Percentiles rank a stretch among this genome's conserved stretches.
phyloP scores from a whole-genome alignment of 345 rosid species.

The Lepidium aucheri region DNA sequence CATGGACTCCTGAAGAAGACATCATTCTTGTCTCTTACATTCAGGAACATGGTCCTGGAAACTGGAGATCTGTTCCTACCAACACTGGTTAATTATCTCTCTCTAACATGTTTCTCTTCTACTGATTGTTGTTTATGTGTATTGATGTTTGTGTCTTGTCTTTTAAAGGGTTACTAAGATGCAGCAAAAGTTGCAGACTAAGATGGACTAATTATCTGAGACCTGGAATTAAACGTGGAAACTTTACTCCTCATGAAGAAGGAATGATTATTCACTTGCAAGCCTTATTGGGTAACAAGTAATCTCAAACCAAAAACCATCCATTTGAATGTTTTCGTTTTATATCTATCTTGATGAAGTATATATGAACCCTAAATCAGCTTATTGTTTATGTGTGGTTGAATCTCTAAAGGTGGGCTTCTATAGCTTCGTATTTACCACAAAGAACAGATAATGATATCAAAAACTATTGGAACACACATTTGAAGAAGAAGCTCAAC shows the following conservation, averaged over 20 bases:
- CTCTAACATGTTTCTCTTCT: neutral
- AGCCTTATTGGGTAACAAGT: constrained; percentile 99
- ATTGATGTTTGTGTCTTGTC: constrained; percentile 1
- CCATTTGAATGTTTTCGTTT: neutral
- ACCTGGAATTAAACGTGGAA: constrained; percentile 97
- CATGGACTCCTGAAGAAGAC: constrained; percentile 99
- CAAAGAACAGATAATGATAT: constrained; percentile 95
- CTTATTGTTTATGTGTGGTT: neutral
- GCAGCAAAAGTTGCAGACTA: constrained; percentile 99
- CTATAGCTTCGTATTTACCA: constrained; percentile 97
- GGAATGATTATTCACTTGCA: constrained; percentile 97
- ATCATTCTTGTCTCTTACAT: constrained; percentile 88
- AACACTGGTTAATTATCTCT: constrained; percentile 53
- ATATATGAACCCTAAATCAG: constrained; percentile 13
- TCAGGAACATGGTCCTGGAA: constrained; percentile 94
- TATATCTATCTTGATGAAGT: neutral
- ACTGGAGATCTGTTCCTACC: constrained; percentile 95
- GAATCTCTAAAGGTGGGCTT: constrained; percentile 98
- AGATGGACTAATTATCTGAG: constrained; percentile 99
- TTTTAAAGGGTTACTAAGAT: constrained; percentile 62
- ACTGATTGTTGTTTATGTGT: neutral
- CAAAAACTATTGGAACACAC: constrained; percentile 99
- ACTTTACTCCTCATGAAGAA: constrained; percentile 96
- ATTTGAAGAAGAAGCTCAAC: constrained; percentile 92
- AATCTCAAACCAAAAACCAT: too few species aligned